Percentiles rank a stretch among this genome's conserved stretches.
Evolutionary conservation across 495 filamentous ascomycete genomes (phyloP).

Genomic region (Aspergillus nidulans): DNA sequence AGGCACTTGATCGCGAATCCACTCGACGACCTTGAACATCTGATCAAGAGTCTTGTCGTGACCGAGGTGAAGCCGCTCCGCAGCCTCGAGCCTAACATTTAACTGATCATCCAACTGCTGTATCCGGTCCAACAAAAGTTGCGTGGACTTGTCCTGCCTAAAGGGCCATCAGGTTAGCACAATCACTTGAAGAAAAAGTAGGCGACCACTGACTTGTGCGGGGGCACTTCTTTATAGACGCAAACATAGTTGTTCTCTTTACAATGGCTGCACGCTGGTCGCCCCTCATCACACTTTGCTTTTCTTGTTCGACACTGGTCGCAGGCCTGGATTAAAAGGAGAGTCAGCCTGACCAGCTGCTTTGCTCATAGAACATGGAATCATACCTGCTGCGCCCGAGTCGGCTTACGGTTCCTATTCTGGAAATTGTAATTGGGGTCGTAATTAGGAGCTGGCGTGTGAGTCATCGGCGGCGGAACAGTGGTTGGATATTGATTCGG

Average conservation of each 20-base stretch:
- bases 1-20: not conserved
- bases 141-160: slow-evolving; percentile 42
- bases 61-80: slow-evolving; percentile 17
- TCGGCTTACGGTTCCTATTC: slow-evolving; percentile 39
- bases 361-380: not conserved
- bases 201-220: slow-evolving; percentile 47
- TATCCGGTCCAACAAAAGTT: slow-evolving; percentile 32
- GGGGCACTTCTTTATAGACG: slow-evolving; percentile 57
- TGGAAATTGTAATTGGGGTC: slow-evolving; percentile 25
- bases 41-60: slow-evolving; percentile 1
- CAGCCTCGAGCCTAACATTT: slow-evolving; percentile 8
- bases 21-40: not conserved
- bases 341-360: not conserved
- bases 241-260: slow-evolving; percentile 52
- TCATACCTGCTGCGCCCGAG: slow-evolving; percentile 41
- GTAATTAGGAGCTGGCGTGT: slow-evolving; percentile 31
- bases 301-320: slow-evolving; percentile 59
- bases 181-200: not conserved
- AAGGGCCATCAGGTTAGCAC: slow-evolving; percentile 6
- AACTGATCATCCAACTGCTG: slow-evolving; percentile 28
- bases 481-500: slow-evolving; percentile 30
- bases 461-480: slow-evolving; percentile 17
- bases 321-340: slow-evolving; percentile 42
- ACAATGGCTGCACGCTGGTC: slow-evolving; percentile 56
- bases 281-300: slow-evolving; percentile 61